Percentiles rank a stretch among this genome's conserved stretches.
phyloP scores from a whole-genome alignment of 2,329 filamentous ascomycete species.

The Colletotrichum phormii region DNA sequence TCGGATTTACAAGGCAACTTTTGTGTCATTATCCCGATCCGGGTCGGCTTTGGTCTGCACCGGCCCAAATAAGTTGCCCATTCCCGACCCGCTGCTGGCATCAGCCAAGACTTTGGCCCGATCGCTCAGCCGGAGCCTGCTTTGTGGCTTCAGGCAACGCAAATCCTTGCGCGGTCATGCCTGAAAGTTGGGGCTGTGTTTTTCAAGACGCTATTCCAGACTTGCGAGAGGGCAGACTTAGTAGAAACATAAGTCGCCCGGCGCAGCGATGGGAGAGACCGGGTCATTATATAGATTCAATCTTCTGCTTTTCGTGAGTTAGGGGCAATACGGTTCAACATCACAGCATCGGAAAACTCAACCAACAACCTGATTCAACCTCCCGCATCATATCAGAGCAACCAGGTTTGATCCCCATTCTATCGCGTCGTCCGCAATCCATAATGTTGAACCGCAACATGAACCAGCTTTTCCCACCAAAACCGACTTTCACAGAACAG shows the following conservation, averaged over 20 bases:
- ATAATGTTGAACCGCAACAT: background rate
- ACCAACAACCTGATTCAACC: background rate
- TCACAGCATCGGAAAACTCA: background rate
- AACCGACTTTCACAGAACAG: background rate
- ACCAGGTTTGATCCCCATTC: background rate
- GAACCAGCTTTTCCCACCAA: background rate
- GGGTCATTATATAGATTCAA: background rate
- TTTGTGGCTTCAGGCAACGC: background rate
- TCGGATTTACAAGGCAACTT: background rate
- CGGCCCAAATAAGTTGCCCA: too few relatives aligned
- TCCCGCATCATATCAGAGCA: too few relatives aligned
- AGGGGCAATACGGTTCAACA: accelerated
- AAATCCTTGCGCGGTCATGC: background rate
- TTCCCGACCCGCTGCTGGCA: background rate
- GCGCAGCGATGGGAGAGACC: background rate
- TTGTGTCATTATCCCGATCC: background rate
- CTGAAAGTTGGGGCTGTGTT: background rate
- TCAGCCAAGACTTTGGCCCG: background rate
- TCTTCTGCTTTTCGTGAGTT: background rate
- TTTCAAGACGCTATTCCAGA: background rate
- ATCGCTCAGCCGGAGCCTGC: background rate
- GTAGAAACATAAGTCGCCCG: background rate
- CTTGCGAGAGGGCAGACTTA: background rate
- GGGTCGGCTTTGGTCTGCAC: background rate
- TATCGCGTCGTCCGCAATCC: background rate